Evolutionary conservation across 1,284 basidiomycete genomes (phyloP), one percentile per base, ranked within the genome.

Genomic region (Rhodotorula sp.): DNA sequence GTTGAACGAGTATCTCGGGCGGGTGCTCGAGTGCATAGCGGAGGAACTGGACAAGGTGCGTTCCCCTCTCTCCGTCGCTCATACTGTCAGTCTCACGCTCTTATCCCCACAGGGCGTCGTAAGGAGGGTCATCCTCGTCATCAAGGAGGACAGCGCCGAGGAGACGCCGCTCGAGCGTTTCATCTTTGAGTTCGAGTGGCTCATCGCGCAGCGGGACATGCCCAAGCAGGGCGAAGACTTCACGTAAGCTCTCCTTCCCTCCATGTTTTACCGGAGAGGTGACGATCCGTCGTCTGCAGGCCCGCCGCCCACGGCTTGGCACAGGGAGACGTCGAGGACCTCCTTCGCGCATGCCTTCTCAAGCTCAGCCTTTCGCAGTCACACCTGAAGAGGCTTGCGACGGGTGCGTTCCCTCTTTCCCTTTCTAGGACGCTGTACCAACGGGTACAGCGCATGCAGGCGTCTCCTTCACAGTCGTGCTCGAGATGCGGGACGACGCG

Each of bases 1-100:
- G 39, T 84, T 98, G 61, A 91, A 91, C 77, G 88, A 91, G 57
- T 98, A 97, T 81, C 90, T 98, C 62, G 87, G 90, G 17, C 89
- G 89, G 21, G 89, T 91, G 0, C 85, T 93, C 64, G 88, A 88
- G 71, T 89, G 91, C 25, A 81, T 94, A 13, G 84, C 85, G 12
- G 88, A 90, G 69, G 93, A 97, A 80, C 84, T 97, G 17, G 80
- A 85, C 29, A 83, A 85, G 74, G 91, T 91, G 76, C 65, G 86
- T 41, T 61, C 54, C 32, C 54, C 65, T 37, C 36, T 72, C 32
- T 59, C 54, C 44, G 44, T 44, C 62, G 61, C 63, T 57, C 64
- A 64, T 37, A 9, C 2, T 22, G 6, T 22, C 17, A 66, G 29
- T n/a, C 63, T 62, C 27, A 65, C 60, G 25, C 46, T 32, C 29